phyloP scores from a whole-genome alignment of 306 rosid genomes.

The Adenanthera pavonina region DNA sequence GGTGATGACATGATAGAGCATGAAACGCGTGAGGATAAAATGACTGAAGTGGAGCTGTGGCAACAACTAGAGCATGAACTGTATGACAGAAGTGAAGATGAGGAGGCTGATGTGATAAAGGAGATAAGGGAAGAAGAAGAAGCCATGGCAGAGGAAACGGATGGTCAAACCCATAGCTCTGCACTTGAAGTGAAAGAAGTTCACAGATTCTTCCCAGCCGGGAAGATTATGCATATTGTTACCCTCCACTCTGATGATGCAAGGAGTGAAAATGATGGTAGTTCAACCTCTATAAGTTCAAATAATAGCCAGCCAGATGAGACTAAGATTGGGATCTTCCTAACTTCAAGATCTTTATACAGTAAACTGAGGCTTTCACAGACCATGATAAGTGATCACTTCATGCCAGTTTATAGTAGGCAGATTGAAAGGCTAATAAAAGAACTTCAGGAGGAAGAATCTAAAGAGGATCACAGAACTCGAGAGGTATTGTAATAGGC shows the following conservation, averaged over 20 bases:
- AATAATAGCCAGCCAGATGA: conserved; percentile 56
- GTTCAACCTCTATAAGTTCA: conserved; percentile 52
- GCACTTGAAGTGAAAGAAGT: conserved; percentile 67
- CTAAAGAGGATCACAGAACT: conserved; percentile 37
- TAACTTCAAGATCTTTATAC: conserved; percentile 79
- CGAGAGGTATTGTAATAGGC: conserved; percentile 48
- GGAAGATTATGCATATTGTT: conserved; percentile 92
- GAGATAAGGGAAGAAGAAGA: conserved; percentile 83
- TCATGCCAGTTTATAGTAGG: conserved; percentile 92
- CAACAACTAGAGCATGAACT: conserved; percentile 92
- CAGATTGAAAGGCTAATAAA: conserved; percentile 80
- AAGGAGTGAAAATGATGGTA: conserved; percentile 51
- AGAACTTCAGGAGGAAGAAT: conserved; percentile 71
- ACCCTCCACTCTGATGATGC: conserved; percentile 46
- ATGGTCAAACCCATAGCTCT: conserved; percentile 62
- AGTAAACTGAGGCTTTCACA: conserved; percentile 92
- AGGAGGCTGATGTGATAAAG: conserved; percentile 63
- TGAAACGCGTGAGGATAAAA: conserved; percentile 60
- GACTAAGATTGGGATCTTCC: conserved; percentile 73
- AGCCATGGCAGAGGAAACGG: conserved; percentile 63
- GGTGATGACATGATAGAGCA: conserved; percentile 47
- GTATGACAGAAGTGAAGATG: conserved; percentile 58
- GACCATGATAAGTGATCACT: conserved; percentile 94
- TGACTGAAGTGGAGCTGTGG: conserved; percentile 94
- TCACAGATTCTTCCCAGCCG: conserved; percentile 88